Percentiles rank a stretch among this genome's conserved stretches.
These are phyloP conservation scores for Trametes cubensis DNA, from an alignment of 768 basidiomycete genomes.

Conservation along the genomic window DNA sequence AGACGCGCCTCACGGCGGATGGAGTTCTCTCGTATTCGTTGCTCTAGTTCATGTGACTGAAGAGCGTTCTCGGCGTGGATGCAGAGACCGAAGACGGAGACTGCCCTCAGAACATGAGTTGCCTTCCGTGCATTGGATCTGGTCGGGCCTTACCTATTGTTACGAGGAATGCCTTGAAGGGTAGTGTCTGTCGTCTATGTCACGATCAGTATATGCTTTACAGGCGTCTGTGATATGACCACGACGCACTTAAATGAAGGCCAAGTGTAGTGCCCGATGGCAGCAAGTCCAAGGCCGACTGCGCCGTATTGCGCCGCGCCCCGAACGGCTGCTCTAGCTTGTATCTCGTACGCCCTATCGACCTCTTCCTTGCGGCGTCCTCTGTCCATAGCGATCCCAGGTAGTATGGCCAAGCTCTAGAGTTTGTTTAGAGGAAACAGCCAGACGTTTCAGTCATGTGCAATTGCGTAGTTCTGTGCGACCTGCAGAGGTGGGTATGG, in stretches of 20 bases:
- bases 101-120: constrained; percentile 38
- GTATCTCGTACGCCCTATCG: constrained; percentile 31
- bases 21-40: constrained; percentile 67
- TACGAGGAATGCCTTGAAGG: constrained; percentile 80
- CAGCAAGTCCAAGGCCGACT: constrained; percentile 60
- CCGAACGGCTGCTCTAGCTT: constrained; percentile 38
- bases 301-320: constrained; percentile 56
- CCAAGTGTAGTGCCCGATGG: constrained; percentile 71
- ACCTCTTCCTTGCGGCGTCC: constrained; percentile 29
- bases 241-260: constrained; percentile 64
- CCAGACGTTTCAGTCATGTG: neutral
- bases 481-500: neutral
- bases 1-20: constrained; percentile 74
- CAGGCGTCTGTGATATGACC: neutral
- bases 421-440: neutral
- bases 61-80: constrained; percentile 79
- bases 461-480: neutral
- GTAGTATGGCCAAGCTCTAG: no score
- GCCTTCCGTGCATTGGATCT: neutral
- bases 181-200: constrained; percentile 72
- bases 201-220: neutral
- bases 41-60: constrained; percentile 64
- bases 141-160: constrained; percentile 58
- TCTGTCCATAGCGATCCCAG: constrained; percentile 21
- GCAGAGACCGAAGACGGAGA: constrained; percentile 68